phyloP scores from a whole-genome alignment of 805 yeast genomes.

The Ogataea haglerorum region DNA sequence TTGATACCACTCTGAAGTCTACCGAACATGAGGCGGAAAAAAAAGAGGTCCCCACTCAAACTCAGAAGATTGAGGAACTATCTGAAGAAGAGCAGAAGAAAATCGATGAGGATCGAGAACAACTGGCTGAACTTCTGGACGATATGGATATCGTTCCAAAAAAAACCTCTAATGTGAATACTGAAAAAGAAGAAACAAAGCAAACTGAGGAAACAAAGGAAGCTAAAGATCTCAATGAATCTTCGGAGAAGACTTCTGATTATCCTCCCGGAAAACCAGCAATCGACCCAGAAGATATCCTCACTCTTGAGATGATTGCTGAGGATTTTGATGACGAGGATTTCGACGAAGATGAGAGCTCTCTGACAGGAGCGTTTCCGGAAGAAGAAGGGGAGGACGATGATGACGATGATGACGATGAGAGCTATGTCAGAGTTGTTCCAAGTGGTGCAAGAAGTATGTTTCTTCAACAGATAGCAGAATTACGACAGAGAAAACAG shows the following conservation, averaged over 20 bases:
- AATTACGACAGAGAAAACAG: slow-evolving; percentile 8
- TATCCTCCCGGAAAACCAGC: slow-evolving; percentile 17
- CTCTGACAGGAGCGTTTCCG: background rate
- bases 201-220: background rate
- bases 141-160: slow-evolving; percentile 32
- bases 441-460: slow-evolving; percentile 33
- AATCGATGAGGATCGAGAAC: slow-evolving; percentile 26
- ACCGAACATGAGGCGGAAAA: background rate
- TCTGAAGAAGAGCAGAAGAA: slow-evolving; percentile 5
- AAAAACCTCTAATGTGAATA: too few species aligned
- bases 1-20: background rate
- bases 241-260: background rate
- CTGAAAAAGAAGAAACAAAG: background rate
- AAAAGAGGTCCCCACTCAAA: background rate
- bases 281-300: slow-evolving; percentile 43
- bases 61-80: slow-evolving; percentile 1
- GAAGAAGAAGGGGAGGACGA: slow-evolving; percentile 20
- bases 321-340: slow-evolving; percentile 22
- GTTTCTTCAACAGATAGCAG: slow-evolving; percentile 40
- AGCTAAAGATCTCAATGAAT: too few species aligned
- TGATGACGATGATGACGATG: slow-evolving; percentile 21
- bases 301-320: slow-evolving; percentile 50
- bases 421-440: slow-evolving; percentile 26
- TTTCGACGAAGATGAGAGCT: slow-evolving; percentile 13
- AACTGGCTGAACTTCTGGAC: slow-evolving; percentile 30